These are phyloP conservation scores for Suillus subalutaceus DNA, from an alignment of 768 basidiomycete genomes.

Conservation along the genomic window DNA sequence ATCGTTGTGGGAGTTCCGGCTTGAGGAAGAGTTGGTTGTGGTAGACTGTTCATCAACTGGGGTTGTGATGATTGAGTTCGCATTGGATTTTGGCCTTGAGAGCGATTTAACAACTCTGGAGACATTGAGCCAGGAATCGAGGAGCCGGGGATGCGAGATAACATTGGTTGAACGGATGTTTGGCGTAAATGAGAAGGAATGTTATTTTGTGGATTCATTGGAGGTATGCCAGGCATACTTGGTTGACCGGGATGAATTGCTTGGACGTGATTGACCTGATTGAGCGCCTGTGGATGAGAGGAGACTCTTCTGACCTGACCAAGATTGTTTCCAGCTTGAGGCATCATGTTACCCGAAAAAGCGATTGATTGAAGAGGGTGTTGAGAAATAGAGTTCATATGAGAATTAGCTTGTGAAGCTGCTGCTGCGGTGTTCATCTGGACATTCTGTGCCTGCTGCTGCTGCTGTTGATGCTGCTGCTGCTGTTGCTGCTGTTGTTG, in stretches of 20 bases:
- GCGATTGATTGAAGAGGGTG: constrained; percentile 44
- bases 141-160: constrained; percentile 34
- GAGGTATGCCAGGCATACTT: constrained; percentile 39
- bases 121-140: constrained; percentile 41
- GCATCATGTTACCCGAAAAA: constrained; percentile 47
- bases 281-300: constrained; percentile 57
- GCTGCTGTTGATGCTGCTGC: constrained; percentile 38
- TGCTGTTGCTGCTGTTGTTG: constrained; percentile 33
- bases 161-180: constrained; percentile 38
- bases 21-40: constrained; percentile 38
- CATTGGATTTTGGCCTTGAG: constrained; percentile 43
- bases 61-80: constrained; percentile 48
- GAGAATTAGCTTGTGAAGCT: constrained; percentile 27
- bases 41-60: constrained; percentile 51
- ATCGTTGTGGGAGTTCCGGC: constrained; percentile 30
- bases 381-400: constrained; percentile 34
- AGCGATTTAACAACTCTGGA: constrained; percentile 44
- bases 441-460: constrained; percentile 42
- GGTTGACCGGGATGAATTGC: constrained; percentile 41
- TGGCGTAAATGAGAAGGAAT: constrained; percentile 42
- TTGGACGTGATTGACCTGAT: constrained; percentile 39
- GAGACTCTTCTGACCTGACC: constrained; percentile 52
- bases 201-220: constrained; percentile 46
- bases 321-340: constrained; percentile 39
- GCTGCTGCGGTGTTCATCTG: constrained; percentile 36